Base-by-base conservation (phyloP, 2,329 filamentous ascomycete species). In the Dendryphion nanum region DNA sequence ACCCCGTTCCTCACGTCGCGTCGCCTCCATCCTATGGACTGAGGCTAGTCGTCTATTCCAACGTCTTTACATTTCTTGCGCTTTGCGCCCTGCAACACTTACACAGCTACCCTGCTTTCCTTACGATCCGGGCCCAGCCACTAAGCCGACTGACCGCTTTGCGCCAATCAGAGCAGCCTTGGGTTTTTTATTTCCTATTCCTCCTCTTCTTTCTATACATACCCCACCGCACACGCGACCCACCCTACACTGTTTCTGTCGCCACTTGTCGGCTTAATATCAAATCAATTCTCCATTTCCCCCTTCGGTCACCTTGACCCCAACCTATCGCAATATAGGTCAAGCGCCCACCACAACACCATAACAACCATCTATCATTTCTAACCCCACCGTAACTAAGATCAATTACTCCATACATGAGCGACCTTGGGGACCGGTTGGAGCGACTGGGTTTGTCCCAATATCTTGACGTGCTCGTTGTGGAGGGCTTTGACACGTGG, bases 401-500 rank as follows among this genome's bases (percentile, higher is more conserved):
- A 26, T 26, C 23, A n/a, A n/a, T n/a, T n/a, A n/a, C n/a, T n/a
- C n/a, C n/a, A 61, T 67, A 67, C 58, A 85, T 85, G 81, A 79
- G 75, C 75, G 76, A 80, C 64, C 72, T 93, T 55, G 78, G 74
- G 50, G 67, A 74, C 24, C 77, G 83, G 50, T 81, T 91, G 61
- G 76, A 79, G 68, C 84, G 86, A 74, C 74, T 91, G 73, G 86
- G 86, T 61, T 76, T 93, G 64, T 74, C 79, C 68, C 85, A 89
- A 67, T 91, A 93, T 69, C 77, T 86, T 42, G 75, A 83, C 50
- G 69, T 74, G 39, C 86, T 93, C 53, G 62, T 87, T 30, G 80
- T 86, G 37, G 86, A 91, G 66, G 87, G 87, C 3, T 93, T 93
- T 63, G 87, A 93, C 63, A 81, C 82, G 8, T 91, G 87, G 87